Evolutionary conservation across 345 rosid species (phyloP), one percentile per base, ranked within the genome.

Genomic region (Garcia nutans): DNA sequence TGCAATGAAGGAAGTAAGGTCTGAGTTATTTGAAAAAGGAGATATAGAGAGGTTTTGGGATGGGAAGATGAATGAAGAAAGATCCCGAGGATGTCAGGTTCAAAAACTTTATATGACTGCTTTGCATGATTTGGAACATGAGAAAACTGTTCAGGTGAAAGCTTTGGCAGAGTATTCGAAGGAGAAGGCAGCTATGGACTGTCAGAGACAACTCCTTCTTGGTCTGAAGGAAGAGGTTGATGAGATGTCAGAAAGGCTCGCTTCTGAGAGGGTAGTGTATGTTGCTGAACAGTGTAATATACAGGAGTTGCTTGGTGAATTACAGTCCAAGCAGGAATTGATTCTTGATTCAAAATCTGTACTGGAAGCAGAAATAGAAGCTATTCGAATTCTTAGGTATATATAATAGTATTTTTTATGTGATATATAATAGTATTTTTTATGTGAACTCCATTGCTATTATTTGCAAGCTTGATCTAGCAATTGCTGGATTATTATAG

Each of bases 181-280:
- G 91, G 96, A 93, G 83, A 89, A 86, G 82, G 93, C 91, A 59
- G 91, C 90, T 49, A 86, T 88, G 87, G 91, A 88, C 50, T 93
- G 97, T 84, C 97, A 96, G 80, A 87, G 84, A 83, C 98, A 92
- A 81, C 81, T 96, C 74, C 86, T 88, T 76, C 71, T 58, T 13
- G 77, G 84, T 78, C 85, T 93, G 64, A 85, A 81, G 81, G 89
- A 86, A 75, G 97, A 93, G 75, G 86, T 88, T 64, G 87, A 88
- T 75, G 91, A 87, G 86, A 90, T 88, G 92, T 81, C 94, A 69
- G 87, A 81, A 78, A 89, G 86, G 85, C 91, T 93, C 75, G 79
- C 79, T 24, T 75, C 90, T 2, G 96, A 93, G 83, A 88, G 87
- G 80, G 82, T 86, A 47, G 41, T 54, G 7, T 84, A 79, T 72